phyloP scores from a whole-genome alignment of 1,139 yeast species.

The Hansenula sp. region DNA sequence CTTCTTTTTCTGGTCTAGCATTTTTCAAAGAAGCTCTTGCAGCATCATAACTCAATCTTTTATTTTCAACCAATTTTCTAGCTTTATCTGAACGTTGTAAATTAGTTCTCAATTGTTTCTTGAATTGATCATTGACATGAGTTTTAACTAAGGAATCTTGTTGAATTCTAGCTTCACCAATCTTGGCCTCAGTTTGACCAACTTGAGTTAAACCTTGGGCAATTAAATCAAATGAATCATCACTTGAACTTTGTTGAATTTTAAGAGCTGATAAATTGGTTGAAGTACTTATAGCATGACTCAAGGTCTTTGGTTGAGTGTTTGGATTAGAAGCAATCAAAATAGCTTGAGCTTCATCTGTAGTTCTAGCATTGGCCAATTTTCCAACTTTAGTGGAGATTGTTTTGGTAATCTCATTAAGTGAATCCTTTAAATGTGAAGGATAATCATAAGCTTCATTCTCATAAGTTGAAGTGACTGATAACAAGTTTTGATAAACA shows the following conservation, averaged over 20 bases:
- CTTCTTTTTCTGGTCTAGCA: constrained; percentile 71
- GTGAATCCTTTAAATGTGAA: constrained; percentile 68
- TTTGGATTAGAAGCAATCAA: constrained; percentile 50
- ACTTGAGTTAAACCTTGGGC: constrained; percentile 46
- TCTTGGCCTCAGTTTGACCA: constrained; percentile 55
- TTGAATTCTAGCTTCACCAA: constrained; percentile 80
- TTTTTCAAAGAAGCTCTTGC: constrained; percentile 66
- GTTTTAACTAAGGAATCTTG: constrained; percentile 74
- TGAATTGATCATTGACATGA: constrained; percentile 66
- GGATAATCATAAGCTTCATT: constrained; percentile 85
- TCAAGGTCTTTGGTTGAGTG: constrained; percentile 77
- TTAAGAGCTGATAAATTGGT: constrained; percentile 47
- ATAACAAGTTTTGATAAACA: constrained; percentile 67
- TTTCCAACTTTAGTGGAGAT: constrained; percentile 64
- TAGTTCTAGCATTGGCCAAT: constrained; percentile 69
- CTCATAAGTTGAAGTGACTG: constrained; percentile 69
- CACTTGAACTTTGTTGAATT: constrained; percentile 31
- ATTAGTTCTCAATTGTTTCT: constrained; percentile 59
- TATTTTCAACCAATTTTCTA: constrained; percentile 73
- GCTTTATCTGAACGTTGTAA: constrained; percentile 65
- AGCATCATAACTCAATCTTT: constrained; percentile 76
- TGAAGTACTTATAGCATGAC: constrained; percentile 81
- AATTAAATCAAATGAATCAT: constrained; percentile 34
- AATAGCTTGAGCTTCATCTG: constrained; percentile 81
- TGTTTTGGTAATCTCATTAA: constrained; percentile 67